phyloP scores from a whole-genome alignment of 2,329 filamentous ascomycete species.

The Colletotrichum musicola region DNA sequence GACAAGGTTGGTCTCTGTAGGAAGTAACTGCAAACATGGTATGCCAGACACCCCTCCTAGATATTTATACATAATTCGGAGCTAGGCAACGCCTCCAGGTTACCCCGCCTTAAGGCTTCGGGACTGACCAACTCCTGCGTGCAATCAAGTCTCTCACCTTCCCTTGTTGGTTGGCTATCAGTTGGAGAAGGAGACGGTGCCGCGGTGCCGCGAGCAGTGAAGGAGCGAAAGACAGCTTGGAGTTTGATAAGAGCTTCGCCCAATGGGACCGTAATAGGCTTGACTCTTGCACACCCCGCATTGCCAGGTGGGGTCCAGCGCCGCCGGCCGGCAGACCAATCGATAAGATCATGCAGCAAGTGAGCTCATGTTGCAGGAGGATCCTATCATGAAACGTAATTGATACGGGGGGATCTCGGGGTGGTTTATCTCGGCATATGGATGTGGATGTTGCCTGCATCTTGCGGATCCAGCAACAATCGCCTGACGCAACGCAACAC shows the following conservation, averaged over 20 bases:
- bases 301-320: constrained; percentile 21
- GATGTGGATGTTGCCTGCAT: neutral
- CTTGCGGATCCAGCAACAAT: constrained; percentile 1
- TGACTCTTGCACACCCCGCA: constrained; percentile 29
- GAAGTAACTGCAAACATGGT: no score
- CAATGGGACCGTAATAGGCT: constrained; percentile 23
- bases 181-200: constrained; percentile 10
- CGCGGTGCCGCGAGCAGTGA: constrained; percentile 16
- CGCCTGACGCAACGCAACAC: no score
- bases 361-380: constrained; percentile 38
- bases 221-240: constrained; percentile 16
- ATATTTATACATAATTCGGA: constrained; percentile 19
- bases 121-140: neutral
- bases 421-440: constrained; percentile 31
- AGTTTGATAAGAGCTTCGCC: constrained; percentile 37
- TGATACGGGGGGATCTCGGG: constrained; percentile 10
- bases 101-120: constrained; percentile 37
- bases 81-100: neutral
- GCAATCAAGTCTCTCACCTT: constrained; percentile 14
- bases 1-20: no score
- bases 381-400: constrained; percentile 39
- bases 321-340: constrained; percentile 27
- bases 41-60: neutral
- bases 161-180: constrained; percentile 18
- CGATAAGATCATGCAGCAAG: constrained; percentile 30